Percentiles rank a stretch among this genome's conserved stretches.
These are phyloP conservation scores for Penicillium desertorum DNA, from an alignment of 495 filamentous ascomycete species.

Conservation along the genomic window DNA sequence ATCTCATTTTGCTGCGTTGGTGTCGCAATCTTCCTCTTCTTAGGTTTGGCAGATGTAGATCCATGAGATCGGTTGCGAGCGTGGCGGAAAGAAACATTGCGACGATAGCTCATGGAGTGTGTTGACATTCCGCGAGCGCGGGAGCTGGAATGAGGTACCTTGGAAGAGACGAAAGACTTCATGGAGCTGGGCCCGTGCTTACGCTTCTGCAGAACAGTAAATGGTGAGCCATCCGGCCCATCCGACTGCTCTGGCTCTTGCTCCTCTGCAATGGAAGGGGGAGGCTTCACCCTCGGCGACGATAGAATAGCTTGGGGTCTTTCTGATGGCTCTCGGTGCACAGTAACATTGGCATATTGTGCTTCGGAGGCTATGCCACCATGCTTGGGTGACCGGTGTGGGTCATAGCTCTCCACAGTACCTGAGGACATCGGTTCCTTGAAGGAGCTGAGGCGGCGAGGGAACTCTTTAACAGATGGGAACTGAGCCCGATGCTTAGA, in stretches of 20 bases:
- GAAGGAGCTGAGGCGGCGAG: slow-evolving; percentile 42
- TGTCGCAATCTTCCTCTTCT: slow-evolving; percentile 19
- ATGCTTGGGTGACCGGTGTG: slow-evolving; percentile 68
- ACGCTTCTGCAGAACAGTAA: slow-evolving; percentile 36
- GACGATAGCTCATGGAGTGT: slow-evolving; percentile 63
- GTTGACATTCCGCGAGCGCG: slow-evolving; percentile 55
- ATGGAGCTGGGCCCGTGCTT: slow-evolving; percentile 39
- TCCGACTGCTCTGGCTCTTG: slow-evolving; percentile 22
- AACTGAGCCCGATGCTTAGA: slow-evolving; percentile 63
- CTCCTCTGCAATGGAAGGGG: slow-evolving; percentile 30
- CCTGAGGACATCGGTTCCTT: slow-evolving; percentile 47
- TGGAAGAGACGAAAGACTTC: slow-evolving; percentile 42
- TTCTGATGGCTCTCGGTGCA: slow-evolving; percentile 52
- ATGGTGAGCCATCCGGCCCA: slow-evolving; percentile 29
- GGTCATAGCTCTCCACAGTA: slow-evolving; percentile 71
- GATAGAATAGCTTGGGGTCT: neutral
- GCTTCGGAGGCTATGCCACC: slow-evolving; percentile 37
- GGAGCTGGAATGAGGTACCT: slow-evolving; percentile 51
- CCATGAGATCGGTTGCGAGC: slow-evolving; percentile 47
- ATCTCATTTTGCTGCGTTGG: slow-evolving; percentile 15
- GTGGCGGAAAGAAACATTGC: slow-evolving; percentile 79
- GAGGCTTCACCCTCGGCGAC: slow-evolving; percentile 19
- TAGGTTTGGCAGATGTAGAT: slow-evolving; percentile 30
- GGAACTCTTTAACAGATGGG: slow-evolving; percentile 64
- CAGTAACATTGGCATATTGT: slow-evolving; percentile 61